Evolutionary conservation across 78 protist species (phyloP), one percentile per base, ranked within the genome.

Genomic region (Dictyostelium firmibasis): DNA sequence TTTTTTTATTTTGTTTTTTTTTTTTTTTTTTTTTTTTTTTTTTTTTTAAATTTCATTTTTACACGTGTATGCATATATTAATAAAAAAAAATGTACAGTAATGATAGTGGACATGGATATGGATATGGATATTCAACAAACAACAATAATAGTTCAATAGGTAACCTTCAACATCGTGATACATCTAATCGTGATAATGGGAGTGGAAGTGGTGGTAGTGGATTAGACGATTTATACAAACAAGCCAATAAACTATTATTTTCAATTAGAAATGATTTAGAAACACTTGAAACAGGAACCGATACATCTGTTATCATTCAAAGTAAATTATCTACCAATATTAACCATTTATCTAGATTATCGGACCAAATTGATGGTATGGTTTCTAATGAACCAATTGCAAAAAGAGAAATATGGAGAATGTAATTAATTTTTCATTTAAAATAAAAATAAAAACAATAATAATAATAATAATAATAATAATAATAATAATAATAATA

Each of bases 391-490:
- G 94, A 88, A 69, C 84, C 94, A 27, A 47, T 74, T 47, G 67
- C 69, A n/a, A 78, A 88, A 78, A 88, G 94, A 88, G 86, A 88
- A 9, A 78, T 88, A 43, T 88, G 94, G 94, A 88, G 94, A 88
- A 88, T 88, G 94, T 88, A 81, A 41, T 70, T 78, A 13, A 50
- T 16, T 50, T 14, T 50, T 50, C 3, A 16, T 50, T 14, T 44
- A 33, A 7, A 72, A 11, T 16, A 72, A 27, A 72, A 72, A 10
- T 18, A 44, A 38, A 23, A 82, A 35, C 27, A 16, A 69, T 16
- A 69, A 29, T 69, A 69, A 69, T 69, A 29, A 69, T 69, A 69
- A 69, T 41, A 41, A 41, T 41, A 41, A 41, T 41, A 41, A 41
- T 41, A 41, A 41, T 41, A 41, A 41, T 62, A 62, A 62, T 62